Evolutionary conservation across 331 rosid species (phyloP).

Genomic region (Quercus lobata): DNA sequence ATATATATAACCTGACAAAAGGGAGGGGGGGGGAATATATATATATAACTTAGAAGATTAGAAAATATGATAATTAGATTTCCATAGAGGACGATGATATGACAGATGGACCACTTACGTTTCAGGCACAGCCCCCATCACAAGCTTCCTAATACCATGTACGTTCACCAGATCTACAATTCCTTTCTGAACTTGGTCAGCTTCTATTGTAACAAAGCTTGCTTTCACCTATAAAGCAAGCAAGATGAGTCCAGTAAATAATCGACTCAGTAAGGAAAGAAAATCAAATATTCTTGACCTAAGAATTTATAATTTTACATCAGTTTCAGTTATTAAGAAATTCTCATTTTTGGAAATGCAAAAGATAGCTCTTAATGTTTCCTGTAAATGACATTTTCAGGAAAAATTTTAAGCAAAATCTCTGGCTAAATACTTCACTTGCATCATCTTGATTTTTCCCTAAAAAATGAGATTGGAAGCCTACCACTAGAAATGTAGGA

Average conservation of each 20-base stretch:
- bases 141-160: constrained; percentile 64
- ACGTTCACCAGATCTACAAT: constrained; percentile 59
- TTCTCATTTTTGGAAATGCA: not conserved
- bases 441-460: not conserved
- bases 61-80: not conserved
- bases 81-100: constrained; percentile 1
- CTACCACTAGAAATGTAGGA: not conserved
- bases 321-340: not conserved
- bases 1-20: too few species aligned
- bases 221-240: constrained; percentile 56
- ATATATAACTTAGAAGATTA: not conserved
- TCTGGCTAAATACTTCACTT: not conserved
- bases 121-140: constrained; percentile 66
- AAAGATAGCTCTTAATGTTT: not conserved
- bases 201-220: constrained; percentile 45
- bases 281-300: not conserved
- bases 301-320: not conserved
- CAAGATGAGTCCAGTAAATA: not conserved
- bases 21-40: too few species aligned
- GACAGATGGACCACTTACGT: constrained; percentile 46
- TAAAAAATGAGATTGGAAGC: not conserved
- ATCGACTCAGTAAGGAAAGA: not conserved
- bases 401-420: not conserved
- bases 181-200: constrained; percentile 66
- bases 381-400: not conserved